Conservation (phyloP, 352 stramenopile genomes). For the Pythium phragmiticola region DNA sequence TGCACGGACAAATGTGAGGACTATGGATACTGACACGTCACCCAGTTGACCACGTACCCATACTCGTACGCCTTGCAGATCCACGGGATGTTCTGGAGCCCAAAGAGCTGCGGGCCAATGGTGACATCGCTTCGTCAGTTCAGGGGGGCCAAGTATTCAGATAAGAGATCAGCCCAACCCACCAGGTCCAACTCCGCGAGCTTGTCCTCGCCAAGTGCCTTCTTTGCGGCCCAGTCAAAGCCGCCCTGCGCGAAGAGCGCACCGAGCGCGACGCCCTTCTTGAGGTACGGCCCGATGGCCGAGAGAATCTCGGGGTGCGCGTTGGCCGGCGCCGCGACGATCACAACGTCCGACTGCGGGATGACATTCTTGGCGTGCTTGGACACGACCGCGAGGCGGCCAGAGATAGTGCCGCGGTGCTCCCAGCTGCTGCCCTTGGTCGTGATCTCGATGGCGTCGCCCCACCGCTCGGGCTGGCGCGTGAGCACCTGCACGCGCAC, state of each 20-base stretch:
- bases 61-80: constrained; percentile 92
- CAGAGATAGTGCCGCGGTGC: constrained; percentile 67
- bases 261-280: constrained; percentile 81
- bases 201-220: constrained; percentile 69
- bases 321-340: constrained; percentile 89
- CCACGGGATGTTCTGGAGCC: constrained; percentile 93
- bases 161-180: constrained; percentile 4
- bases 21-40: neutral
- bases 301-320: constrained; percentile 83
- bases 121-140: neutral
- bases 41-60: constrained; percentile 32
- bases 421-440: constrained; percentile 88
- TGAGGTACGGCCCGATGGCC: constrained; percentile 79
- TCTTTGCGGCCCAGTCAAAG: constrained; percentile 91
- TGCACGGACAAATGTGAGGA: constrained; percentile 18
- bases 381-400: constrained; percentile 69
- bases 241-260: constrained; percentile 91
- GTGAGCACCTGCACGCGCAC: constrained; percentile 82
- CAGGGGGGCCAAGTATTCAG: neutral
- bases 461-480: constrained; percentile 80
- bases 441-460: constrained; percentile 71
- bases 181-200: constrained; percentile 63
- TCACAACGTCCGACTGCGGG: constrained; percentile 85
- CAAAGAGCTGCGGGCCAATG: constrained; percentile 66
- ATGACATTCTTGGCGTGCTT: constrained; percentile 85